phyloP scores from a whole-genome alignment of 192 early-diverging fungal species.

The Coemansia guatemalensis region DNA sequence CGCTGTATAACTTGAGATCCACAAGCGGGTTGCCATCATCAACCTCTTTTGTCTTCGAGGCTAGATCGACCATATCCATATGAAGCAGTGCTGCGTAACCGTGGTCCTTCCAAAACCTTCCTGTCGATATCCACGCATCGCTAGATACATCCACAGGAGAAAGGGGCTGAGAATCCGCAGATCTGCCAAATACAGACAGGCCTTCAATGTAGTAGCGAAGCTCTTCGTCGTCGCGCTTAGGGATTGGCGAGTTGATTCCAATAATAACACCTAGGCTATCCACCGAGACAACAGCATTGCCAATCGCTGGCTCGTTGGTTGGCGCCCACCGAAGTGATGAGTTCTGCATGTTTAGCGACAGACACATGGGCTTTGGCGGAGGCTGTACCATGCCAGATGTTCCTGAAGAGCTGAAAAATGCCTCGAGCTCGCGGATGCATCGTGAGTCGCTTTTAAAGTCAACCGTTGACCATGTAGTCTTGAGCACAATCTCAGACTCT shows the following conservation, averaged over 20 bases:
- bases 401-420: conserved; percentile 50
- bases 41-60: conserved; percentile 34
- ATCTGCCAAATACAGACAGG: conserved; percentile 40
- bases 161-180: conserved; percentile 26
- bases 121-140: conserved; percentile 51
- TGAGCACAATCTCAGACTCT: conserved; percentile 50
- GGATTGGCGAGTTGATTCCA: conserved; percentile 38
- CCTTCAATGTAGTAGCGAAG: conserved; percentile 53
- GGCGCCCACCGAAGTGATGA: conserved; percentile 46
- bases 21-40: conserved; percentile 39
- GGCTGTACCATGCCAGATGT: conserved; percentile 52
- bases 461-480: conserved; percentile 51
- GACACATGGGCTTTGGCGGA: conserved; percentile 49
- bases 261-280: conserved; percentile 50
- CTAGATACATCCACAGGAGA: conserved; percentile 38
- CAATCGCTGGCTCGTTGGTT: conserved; percentile 22
- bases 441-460: conserved; percentile 39
- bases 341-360: conserved; percentile 52
- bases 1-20: conserved; percentile 45
- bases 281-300: conserved; percentile 42
- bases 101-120: conserved; percentile 51
- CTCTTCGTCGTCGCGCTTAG: conserved; percentile 48
- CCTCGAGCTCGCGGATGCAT: conserved; percentile 46
- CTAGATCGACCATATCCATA: conserved; percentile 51
- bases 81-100: conserved; percentile 46